Evolutionary conservation across 768 basidiomycete species (phyloP).

Genomic region (Termitomyces eurrhizus): DNA sequence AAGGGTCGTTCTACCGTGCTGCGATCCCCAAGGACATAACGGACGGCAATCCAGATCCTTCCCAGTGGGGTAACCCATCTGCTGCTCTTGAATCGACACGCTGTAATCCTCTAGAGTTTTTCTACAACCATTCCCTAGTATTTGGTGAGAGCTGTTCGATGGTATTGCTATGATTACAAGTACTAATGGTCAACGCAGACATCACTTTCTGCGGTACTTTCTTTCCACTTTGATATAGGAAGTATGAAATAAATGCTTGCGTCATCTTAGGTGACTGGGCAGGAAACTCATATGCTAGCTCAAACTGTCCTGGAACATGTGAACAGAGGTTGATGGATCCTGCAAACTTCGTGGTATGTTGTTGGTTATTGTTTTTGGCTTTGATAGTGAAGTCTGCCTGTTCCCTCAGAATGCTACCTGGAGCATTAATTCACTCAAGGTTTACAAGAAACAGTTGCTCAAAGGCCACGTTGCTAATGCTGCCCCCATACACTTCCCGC

Average conservation of each 20-base stretch:
- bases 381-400: not conserved
- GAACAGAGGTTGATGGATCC: slow-evolving; percentile 60
- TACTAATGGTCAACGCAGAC: slow-evolving; percentile 29
- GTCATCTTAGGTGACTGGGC: slow-evolving; percentile 69
- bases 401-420: slow-evolving; percentile 66
- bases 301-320: slow-evolving; percentile 74
- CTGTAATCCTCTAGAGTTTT: slow-evolving; percentile 58
- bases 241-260: not conserved
- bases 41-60: slow-evolving; percentile 58
- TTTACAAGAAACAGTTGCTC: slow-evolving; percentile 59
- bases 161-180: not conserved
- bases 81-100: slow-evolving; percentile 49
- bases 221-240: slow-evolving; percentile 1
- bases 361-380: not conserved
- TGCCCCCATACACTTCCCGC: not conserved
- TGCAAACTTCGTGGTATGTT: slow-evolving; percentile 62
- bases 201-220: slow-evolving; percentile 76
- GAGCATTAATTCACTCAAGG: slow-evolving; percentile 76
- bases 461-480: slow-evolving; percentile 28
- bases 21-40: slow-evolving; percentile 68
- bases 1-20: slow-evolving; percentile 82
- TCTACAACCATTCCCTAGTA: slow-evolving; percentile 67
- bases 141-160: slow-evolving; percentile 37
- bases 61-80: slow-evolving; percentile 64
- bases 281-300: slow-evolving; percentile 73